Base-by-base conservation (phyloP, 345 rosid genomes). In the Citrus hindsii region DNA sequence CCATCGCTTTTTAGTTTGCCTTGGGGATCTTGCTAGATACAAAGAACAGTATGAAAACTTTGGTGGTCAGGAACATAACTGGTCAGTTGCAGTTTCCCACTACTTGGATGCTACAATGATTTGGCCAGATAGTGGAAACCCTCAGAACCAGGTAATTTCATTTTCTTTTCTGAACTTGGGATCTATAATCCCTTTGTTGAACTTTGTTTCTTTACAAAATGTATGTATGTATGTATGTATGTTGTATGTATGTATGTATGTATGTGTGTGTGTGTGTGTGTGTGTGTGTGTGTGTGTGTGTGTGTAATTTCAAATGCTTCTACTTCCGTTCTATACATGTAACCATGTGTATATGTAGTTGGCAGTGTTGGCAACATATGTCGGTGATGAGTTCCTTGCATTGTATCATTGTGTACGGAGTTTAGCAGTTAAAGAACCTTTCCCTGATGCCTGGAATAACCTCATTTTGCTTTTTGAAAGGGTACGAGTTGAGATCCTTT, bases 361-460 rank as follows among this genome's bases (percentile, higher is more conserved):
- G 88, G 98, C 99, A 77, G 89, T 96, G 75, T 77, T 96, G 89
- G 96, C 99, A 58, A 91, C 86, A 0, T 94, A 94, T 76, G 89
- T 96, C 70, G 95, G 99, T 64, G 97, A 92, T 42, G 97, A 92
- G 75, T 89, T 93, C 82, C 90, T 94, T 61, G 97, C 97, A 67
- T 84, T 96, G 76, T 96, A 94, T 86, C 99, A 92, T 67, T 96
- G 94, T 71, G 80, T 96, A 65, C 88, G 99, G 89, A 96, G 99
- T 84, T 87, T 96, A 82, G 97, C 99, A 16, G 92, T 94, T 67
- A 92, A 88, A 83, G 99, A 96, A 70, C 98, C 97, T 67, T 96
- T 96, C 76, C 98, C 95, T 28, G 97, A 95, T 86, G 94, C 98
- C 62, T 84, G 85, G 86, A 85, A 89, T 82, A 96, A 96, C 90